These are phyloP conservation scores for Pisolithus sp. DNA, from an alignment of 768 basidiomycete species.

Conservation along the genomic window DNA sequence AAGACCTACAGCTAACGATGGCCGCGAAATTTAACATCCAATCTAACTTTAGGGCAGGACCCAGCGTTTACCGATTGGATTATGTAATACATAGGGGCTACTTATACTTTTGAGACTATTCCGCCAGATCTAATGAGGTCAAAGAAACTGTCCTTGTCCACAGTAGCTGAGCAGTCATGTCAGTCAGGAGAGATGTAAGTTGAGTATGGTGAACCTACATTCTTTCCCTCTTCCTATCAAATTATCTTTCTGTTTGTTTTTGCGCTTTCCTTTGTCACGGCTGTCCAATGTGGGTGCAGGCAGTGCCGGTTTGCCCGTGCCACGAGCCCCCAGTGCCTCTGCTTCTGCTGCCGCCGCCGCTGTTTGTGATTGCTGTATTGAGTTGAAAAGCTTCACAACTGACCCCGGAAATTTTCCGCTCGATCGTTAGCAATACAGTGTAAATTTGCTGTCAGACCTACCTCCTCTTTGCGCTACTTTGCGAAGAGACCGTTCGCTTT, in stretches of 20 bases:
- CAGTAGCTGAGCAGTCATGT: conserved; percentile 33
- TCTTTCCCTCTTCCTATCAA: conserved; percentile 51
- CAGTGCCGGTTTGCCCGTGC: conserved; percentile 67
- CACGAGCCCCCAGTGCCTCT: conserved; percentile 54
- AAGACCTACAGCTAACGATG: conserved; percentile 13
- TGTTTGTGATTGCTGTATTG: conserved; percentile 75
- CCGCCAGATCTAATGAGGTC: conserved; percentile 79
- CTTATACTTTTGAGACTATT: conserved; percentile 62
- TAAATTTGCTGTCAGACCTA: conserved; percentile 26
- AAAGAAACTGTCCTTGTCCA: conserved; percentile 73
- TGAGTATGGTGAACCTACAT: conserved; percentile 33
- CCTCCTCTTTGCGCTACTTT: conserved; percentile 87
- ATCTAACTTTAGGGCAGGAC: conserved; percentile 35
- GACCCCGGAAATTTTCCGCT: neutral
- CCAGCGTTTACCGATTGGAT: neutral
- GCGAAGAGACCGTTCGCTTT: conserved; percentile 66
- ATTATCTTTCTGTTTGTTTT: conserved; percentile 49
- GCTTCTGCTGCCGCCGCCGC: conserved; percentile 46
- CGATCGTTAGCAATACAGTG: neutral
- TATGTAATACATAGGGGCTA: neutral
- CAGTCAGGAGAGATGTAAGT: conserved; percentile 1
- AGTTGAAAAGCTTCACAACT: conserved; percentile 87
- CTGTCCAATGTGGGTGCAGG: conserved; percentile 54
- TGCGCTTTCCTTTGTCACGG: conserved; percentile 41
- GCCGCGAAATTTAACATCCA: conserved; percentile 27